Evolutionary conservation across 1,284 basidiomycete genomes (phyloP).

Genomic region (Irpex sp.): DNA sequence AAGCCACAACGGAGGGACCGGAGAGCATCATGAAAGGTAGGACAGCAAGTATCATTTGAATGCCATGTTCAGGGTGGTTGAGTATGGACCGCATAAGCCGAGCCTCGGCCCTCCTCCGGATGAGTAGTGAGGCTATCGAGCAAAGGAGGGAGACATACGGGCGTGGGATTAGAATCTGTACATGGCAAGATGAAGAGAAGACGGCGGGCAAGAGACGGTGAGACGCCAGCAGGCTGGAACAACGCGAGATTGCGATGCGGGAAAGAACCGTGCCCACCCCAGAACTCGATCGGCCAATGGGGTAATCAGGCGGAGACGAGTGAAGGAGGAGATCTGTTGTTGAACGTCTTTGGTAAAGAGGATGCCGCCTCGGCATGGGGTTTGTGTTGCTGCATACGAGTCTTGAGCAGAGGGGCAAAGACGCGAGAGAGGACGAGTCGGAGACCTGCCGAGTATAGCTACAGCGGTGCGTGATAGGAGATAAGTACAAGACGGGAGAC

Average conservation of each 20-base stretch:
- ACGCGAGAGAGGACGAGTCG: too few relatives aligned
- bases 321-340: background rate
- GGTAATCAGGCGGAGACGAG: background rate
- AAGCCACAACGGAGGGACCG: too few relatives aligned
- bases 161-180: background rate
- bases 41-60: background rate
- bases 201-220: background rate
- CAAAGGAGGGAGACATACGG: background rate
- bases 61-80: too few relatives aligned
- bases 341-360: slow-evolving; percentile 1
- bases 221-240: background rate
- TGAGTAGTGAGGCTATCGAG: too few relatives aligned
- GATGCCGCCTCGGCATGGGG: background rate
- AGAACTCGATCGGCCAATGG: slow-evolving; percentile 9
- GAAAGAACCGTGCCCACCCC: slow-evolving; percentile 1
- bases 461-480: too few relatives aligned
- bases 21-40: too few relatives aligned
- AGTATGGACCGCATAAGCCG: too few relatives aligned
- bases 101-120: too few relatives aligned
- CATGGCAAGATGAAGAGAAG: background rate
- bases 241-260: background rate
- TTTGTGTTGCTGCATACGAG: too few relatives aligned
- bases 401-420: too few relatives aligned
- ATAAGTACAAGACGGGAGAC: too few relatives aligned
- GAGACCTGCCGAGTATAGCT: too few relatives aligned